Evolutionary conservation across 176 grass and related monocot genomes (phyloP).

Genomic region (Triticum turgidum): DNA sequence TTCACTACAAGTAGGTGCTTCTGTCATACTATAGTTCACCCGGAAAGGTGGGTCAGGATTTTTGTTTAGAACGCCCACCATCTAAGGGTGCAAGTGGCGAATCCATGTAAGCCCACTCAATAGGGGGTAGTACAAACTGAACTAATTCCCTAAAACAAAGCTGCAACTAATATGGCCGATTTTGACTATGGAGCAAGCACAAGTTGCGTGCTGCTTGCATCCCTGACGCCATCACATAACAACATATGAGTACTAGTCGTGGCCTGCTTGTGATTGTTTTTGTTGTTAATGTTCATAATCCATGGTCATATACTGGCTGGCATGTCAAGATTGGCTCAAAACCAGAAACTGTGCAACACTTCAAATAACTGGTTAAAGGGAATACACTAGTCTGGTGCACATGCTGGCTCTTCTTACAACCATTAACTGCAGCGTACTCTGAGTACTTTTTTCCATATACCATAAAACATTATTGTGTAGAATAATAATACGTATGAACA

Average conservation of each 20-base stretch:
- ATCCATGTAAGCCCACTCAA: too few species aligned
- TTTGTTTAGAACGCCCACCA: neutral
- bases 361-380: neutral
- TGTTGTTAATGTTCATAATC: conserved; percentile 1
- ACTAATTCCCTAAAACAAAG: too few species aligned
- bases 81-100: too few species aligned
- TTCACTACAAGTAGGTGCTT: conserved; percentile 2
- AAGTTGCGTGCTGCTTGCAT: too few species aligned
- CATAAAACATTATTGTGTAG: neutral
- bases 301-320: neutral
- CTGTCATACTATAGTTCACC: neutral
- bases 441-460: neutral
- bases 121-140: too few species aligned
- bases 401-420: neutral
- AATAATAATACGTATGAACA: neutral
- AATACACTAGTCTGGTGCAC: neutral
- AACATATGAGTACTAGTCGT: neutral
- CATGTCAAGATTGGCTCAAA: neutral
- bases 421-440: neutral
- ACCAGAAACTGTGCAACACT: neutral
- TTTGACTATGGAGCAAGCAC: too few species aligned
- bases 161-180: too few species aligned
- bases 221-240: neutral
- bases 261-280: neutral
- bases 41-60: neutral